These are phyloP conservation scores for Luffa aegyptiaca DNA, from an alignment of 306 rosid genomes.

Conservation along the genomic window DNA sequence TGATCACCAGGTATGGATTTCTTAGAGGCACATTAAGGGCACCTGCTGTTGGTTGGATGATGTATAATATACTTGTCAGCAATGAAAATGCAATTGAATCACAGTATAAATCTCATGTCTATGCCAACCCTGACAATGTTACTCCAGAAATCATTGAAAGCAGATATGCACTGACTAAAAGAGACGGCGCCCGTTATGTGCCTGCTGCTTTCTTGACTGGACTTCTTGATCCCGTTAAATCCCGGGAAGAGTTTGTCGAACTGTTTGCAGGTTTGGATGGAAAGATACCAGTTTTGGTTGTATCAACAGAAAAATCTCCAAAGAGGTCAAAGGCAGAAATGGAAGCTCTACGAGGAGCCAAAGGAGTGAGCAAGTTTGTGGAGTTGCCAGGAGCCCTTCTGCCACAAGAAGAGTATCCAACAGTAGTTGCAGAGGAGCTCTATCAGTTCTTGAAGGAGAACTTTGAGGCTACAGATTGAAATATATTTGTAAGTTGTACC, in stretches of 20 bases:
- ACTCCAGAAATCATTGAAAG: slow-evolving; percentile 64
- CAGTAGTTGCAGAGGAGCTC: slow-evolving; percentile 66
- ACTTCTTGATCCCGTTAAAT: slow-evolving; percentile 59
- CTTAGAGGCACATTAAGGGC: slow-evolving; percentile 84
- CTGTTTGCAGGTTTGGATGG: slow-evolving; percentile 64
- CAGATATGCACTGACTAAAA: slow-evolving; percentile 67
- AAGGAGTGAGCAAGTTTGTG: slow-evolving; percentile 80
- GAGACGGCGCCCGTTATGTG: slow-evolving; percentile 74
- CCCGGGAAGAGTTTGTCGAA: slow-evolving; percentile 77
- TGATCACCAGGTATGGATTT: slow-evolving; percentile 59
- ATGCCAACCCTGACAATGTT: slow-evolving; percentile 75
- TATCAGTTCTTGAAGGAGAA: slow-evolving; percentile 58
- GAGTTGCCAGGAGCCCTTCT: slow-evolving; percentile 91
- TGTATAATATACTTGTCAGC: slow-evolving; percentile 93
- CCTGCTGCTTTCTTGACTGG: slow-evolving; percentile 92
- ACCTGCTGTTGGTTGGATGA: slow-evolving; percentile 98
- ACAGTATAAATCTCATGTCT: slow-evolving; percentile 88
- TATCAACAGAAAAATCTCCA: slow-evolving; percentile 65
- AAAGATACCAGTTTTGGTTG: slow-evolving; percentile 55
- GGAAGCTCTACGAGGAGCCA: slow-evolving; percentile 82
- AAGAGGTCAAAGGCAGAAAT: slow-evolving; percentile 95
- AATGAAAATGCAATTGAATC: slow-evolving; percentile 81
- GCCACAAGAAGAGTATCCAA: slow-evolving; percentile 93
- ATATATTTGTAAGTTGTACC: neutral
- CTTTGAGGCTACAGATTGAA: slow-evolving; percentile 11